Evolutionary conservation across 805 yeast species (phyloP).

Genomic region (Kregervanrija delftensis): DNA sequence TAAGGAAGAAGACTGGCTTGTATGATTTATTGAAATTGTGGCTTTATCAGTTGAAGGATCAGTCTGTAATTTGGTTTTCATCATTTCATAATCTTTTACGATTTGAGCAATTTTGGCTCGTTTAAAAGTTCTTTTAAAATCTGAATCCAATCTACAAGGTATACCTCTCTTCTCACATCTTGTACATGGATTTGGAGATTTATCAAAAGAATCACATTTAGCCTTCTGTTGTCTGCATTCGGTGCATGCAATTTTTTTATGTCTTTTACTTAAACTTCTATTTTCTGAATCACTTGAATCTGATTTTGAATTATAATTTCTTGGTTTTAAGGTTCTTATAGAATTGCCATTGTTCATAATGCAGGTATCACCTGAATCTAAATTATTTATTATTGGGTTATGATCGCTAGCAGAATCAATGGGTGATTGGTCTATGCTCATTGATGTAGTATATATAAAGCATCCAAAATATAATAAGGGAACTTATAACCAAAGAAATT

Average conservation of each 20-base stretch:
- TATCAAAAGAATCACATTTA: conserved; percentile 77
- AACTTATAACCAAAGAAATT: no score
- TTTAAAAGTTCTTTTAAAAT: conserved; percentile 84
- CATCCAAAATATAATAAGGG: no score
- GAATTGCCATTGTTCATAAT: no score
- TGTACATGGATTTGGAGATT: conserved; percentile 73
- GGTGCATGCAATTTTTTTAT: conserved; percentile 80
- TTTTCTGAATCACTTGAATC: conserved; percentile 1
- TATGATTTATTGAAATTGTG: background rate
- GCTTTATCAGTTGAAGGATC: conserved; percentile 3
- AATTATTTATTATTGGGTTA: no score
- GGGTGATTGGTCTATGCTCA: no score
- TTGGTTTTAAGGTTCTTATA: no score
- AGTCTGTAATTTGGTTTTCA: conserved; percentile 30
- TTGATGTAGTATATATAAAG: no score
- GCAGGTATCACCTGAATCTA: no score
- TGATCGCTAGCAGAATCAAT: no score
- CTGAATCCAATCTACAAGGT: conserved; percentile 67
- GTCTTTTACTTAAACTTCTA: conserved; percentile 3
- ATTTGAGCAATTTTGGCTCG: conserved; percentile 77
- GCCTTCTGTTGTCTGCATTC: conserved; percentile 96
- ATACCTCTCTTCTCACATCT: conserved; percentile 69
- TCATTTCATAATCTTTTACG: conserved; percentile 70
- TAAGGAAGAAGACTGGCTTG: background rate
- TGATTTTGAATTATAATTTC: background rate